These are phyloP conservation scores for Anthoceros angustus DNA, from an alignment of 225 moss, liverwort and hornwort species.

Conservation along the genomic window DNA sequence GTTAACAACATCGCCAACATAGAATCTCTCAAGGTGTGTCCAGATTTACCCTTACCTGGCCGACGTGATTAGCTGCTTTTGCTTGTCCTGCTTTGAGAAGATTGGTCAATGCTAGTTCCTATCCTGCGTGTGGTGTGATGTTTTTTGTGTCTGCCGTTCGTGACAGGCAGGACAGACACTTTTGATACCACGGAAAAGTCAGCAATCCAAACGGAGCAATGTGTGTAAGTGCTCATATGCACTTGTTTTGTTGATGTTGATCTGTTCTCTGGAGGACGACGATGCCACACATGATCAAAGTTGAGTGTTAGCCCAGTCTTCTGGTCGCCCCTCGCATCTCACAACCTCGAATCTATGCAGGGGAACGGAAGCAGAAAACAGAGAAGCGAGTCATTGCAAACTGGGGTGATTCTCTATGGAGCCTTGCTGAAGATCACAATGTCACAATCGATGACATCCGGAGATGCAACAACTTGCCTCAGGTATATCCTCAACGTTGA, in stretches of 20 bases:
- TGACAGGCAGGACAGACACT: conserved; percentile 2
- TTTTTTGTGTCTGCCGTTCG: not conserved
- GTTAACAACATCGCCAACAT: conserved; percentile 34
- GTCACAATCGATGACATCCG: conserved; percentile 22
- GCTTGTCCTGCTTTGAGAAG: not conserved
- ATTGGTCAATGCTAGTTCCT: no score
- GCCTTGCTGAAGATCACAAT: conserved; percentile 27
- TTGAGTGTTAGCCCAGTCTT: no score
- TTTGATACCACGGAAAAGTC: not conserved
- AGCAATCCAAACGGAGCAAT: not conserved
- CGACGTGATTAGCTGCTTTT: not conserved
- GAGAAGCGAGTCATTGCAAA: conserved; percentile 30
- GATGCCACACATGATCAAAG: no score
- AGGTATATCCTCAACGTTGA: conserved; percentile 8
- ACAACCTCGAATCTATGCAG: conserved; percentile 7
- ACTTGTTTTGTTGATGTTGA: not conserved
- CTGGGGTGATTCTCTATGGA: conserved; percentile 28
- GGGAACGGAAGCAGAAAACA: conserved; percentile 21
- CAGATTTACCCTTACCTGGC: not conserved
- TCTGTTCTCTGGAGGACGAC: not conserved
- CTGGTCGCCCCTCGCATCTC: no score
- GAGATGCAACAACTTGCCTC: conserved; percentile 19
- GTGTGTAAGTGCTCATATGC: not conserved
- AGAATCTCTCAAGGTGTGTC: conserved; percentile 20
- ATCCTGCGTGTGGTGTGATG: not conserved